These are phyloP conservation scores for Puccinia triticina DNA, from an alignment of 1,284 basidiomycete genomes.

Conservation along the genomic window DNA sequence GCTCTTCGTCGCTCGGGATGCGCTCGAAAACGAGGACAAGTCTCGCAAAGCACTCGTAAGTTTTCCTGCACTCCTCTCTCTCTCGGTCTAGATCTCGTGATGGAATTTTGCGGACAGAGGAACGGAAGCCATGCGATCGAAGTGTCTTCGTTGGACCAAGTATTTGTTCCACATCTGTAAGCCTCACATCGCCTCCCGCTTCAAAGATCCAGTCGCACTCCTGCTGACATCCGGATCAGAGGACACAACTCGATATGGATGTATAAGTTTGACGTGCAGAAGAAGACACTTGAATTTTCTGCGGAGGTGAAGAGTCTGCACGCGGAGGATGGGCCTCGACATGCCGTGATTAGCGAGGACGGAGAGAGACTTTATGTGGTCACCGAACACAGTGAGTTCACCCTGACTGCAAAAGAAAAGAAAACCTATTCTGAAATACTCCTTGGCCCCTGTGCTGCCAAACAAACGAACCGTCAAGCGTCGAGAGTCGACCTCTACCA, in stretches of 20 bases:
- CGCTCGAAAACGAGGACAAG: slow-evolving; percentile 39
- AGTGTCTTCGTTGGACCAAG: slow-evolving; percentile 25
- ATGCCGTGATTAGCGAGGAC: slow-evolving; percentile 55
- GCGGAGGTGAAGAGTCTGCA: slow-evolving; percentile 50
- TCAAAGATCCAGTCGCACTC: not conserved
- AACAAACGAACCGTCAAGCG: not conserved
- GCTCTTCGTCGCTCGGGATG: slow-evolving; percentile 54
- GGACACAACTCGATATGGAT: slow-evolving; percentile 57
- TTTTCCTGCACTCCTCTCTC: slow-evolving; percentile 25
- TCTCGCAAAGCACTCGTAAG: slow-evolving; percentile 56
- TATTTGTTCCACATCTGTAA: slow-evolving; percentile 55
- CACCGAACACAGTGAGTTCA: slow-evolving; percentile 56
- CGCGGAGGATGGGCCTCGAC: slow-evolving; percentile 57
- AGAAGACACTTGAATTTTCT: slow-evolving; percentile 52
- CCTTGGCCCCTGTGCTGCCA: not conserved
- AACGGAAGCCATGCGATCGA: slow-evolving; percentile 45
- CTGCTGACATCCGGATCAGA: slow-evolving; percentile 8
- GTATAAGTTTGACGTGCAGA: slow-evolving; percentile 51
- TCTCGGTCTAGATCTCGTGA: not conserved
- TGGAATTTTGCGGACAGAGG: slow-evolving; percentile 21
- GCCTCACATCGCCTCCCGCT: slow-evolving; percentile 49
- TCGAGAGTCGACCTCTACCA: slow-evolving; percentile 40
- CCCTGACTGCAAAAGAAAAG: not conserved
- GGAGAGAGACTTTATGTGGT: slow-evolving; percentile 55
- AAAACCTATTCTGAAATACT: no score